These are phyloP conservation scores for Talaromyces proteolyticus DNA, from an alignment of 495 filamentous ascomycete species.

Conservation along the genomic window DNA sequence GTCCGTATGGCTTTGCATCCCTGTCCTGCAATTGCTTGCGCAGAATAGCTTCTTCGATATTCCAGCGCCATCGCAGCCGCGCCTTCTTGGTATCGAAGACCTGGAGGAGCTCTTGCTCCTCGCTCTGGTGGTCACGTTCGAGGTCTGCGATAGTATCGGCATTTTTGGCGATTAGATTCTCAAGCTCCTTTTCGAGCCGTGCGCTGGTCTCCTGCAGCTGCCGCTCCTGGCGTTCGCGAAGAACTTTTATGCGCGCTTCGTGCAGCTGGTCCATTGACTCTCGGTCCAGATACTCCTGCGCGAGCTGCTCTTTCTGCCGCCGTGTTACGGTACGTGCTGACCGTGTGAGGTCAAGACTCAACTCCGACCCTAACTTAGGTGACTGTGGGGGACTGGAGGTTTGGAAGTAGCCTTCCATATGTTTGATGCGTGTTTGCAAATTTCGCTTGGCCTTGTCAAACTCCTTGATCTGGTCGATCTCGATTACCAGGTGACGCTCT, in stretches of 20 bases:
- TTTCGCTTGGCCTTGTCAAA: slow-evolving; percentile 54
- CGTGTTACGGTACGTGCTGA: slow-evolving; percentile 22
- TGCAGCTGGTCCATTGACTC: slow-evolving; percentile 68
- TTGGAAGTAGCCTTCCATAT: slow-evolving; percentile 76
- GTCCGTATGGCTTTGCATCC: slow-evolving; percentile 42
- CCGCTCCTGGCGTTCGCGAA: slow-evolving; percentile 70
- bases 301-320: slow-evolving; percentile 50
- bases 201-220: slow-evolving; percentile 58
- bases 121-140: slow-evolving; percentile 43
- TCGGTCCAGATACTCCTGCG: slow-evolving; percentile 63
- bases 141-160: slow-evolving; percentile 46
- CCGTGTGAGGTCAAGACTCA: slow-evolving; percentile 8
- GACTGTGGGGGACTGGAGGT: slow-evolving; percentile 42
- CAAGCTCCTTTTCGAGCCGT: slow-evolving; percentile 60
- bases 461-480: slow-evolving; percentile 55
- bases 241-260: slow-evolving; percentile 68
- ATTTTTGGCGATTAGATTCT: slow-evolving; percentile 45
- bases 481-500: slow-evolving; percentile 67
- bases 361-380: slow-evolving; percentile 11
- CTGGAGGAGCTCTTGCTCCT: slow-evolving; percentile 43
- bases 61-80: slow-evolving; percentile 51
- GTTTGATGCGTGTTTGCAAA: slow-evolving; percentile 61
- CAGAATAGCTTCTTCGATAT: slow-evolving; percentile 56
- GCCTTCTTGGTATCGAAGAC: slow-evolving; percentile 45
- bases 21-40: slow-evolving; percentile 51